Base-by-base conservation (phyloP, 768 basidiomycete genomes). In the Postia placenta region DNA sequence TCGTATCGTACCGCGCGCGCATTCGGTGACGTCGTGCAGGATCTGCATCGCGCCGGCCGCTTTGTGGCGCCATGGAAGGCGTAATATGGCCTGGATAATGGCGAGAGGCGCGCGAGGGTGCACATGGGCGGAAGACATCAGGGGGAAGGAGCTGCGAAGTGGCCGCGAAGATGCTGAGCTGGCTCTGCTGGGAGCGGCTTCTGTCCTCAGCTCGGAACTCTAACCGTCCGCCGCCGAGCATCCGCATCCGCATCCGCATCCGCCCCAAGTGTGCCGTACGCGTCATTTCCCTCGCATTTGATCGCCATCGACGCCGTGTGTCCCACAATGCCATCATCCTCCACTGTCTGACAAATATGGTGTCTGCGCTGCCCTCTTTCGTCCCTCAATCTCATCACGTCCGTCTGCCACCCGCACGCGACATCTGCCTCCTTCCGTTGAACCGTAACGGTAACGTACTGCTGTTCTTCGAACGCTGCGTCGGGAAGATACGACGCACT, bases 141-240 rank as follows among this genome's bases (percentile, higher is more conserved):
- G n/a, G n/a, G n/a, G n/a, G n/a, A n/a, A n/a, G n/a, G n/a, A n/a
- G n/a, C n/a, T n/a, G n/a, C n/a, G n/a, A n/a, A n/a, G n/a, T n/a
- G n/a, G n/a, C n/a, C n/a, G n/a, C n/a, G n/a, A n/a, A n/a, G n/a
- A n/a, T n/a, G n/a, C n/a, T n/a, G n/a, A n/a, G n/a, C n/a, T n/a
- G 33, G 33, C 33, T 35, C 33, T 35, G 33, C 11, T 9, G 33
- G 33, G 11, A 35, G 33, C 38, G 7, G 38, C 38, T 40, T 40
- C 38, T 40, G 6, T 40, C 15, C 38, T 40, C 38, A 36, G 40
- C 22, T 45, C 54, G 54, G 54, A 55, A 48, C 39, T 46, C 30
- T 28, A 36, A 23, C 44, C 6, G 17, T 37, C n/a, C 19, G 44
- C 49, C 53, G 53, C 53, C 53, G 53, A 50, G 41, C 45, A 19